Percentiles rank a stretch among this genome's conserved stretches.
phyloP scores from a whole-genome alignment of 768 basidiomycete species.

The Leucocoprinus leucothites region DNA sequence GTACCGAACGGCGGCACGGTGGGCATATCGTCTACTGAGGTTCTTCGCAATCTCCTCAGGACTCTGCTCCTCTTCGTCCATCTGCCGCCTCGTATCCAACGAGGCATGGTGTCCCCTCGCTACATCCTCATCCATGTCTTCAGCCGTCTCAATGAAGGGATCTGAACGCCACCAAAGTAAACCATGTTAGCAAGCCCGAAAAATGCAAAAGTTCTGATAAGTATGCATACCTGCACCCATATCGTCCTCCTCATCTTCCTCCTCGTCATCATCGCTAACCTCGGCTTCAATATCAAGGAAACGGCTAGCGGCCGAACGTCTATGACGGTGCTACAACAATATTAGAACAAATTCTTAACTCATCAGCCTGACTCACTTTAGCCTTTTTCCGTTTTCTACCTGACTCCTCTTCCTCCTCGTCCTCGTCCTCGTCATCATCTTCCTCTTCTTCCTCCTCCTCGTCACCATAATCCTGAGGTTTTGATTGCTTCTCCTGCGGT shows the following conservation, averaged over 20 bases:
- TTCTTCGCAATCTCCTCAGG: constrained; percentile 83
- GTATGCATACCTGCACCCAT: constrained; percentile 46
- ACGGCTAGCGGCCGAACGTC: constrained; percentile 60
- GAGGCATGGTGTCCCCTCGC: constrained; percentile 61
- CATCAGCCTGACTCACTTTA: constrained; percentile 42
- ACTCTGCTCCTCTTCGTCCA: constrained; percentile 74
- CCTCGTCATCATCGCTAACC: constrained; percentile 96
- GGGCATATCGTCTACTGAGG: constrained; percentile 72
- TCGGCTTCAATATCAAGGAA: constrained; percentile 97
- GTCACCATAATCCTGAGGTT: constrained; percentile 26
- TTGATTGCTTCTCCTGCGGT: constrained; percentile 24
- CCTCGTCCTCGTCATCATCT: constrained; percentile 55
- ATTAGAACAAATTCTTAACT: constrained; percentile 5
- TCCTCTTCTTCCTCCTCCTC: constrained; percentile 41
- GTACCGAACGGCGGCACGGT: constrained; percentile 67
- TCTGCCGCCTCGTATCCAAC: constrained; percentile 57
- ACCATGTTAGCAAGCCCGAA: no score
- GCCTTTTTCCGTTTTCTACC: constrained; percentile 51
- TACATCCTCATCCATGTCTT: constrained; percentile 65
- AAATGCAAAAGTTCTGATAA: background rate
- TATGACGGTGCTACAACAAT: constrained; percentile 56
- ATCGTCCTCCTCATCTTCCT: constrained; percentile 82
- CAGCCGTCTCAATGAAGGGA: constrained; percentile 66
- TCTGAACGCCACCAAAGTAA: constrained; percentile 34
- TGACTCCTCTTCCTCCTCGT: constrained; percentile 54